Base-by-base conservation (phyloP, 805 yeast genomes). In the Barnettozyma populi region DNA sequence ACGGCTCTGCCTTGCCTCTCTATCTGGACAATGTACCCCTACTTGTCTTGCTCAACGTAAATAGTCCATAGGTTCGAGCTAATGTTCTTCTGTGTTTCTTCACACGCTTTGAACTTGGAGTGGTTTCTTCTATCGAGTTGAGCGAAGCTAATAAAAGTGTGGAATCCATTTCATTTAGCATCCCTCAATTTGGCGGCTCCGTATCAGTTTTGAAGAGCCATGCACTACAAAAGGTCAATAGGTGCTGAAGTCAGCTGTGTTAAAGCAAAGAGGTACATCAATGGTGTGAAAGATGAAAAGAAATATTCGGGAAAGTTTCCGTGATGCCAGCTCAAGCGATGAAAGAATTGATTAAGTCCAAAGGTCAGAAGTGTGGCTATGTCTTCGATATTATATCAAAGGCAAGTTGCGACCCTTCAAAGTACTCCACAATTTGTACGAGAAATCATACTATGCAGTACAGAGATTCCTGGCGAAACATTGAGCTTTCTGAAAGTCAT, bases 291-390 rank as follows among this genome's bases (percentile, higher is more conserved):
- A 79, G 77, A 5, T 64, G 69, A 44, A 94, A 99, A n/a, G n/a
- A n/a, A 29, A 89, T 89, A 60, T 79, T 94, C 41, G 99, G 99
- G 6, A 96, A 90, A 57, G 96, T 94, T 92, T 90, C 3, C 79
- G 82, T 19, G 70, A 77, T 1, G 66, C 66, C 8, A 75, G 21
- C 11, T 39, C 81, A 1, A 71, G 75, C 31, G 76, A 77, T 23
- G 74, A 77, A 50, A 86, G 86, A 61, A 70, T 72, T 27, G 78
- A n/a, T n/a, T n/a, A n/a, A 74, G 36, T 83, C 24, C 60, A 72
- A 82, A 41, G 97, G 96, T 4, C 70, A 27, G 34, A 39, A 39
- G 56, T 94, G 86, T 68, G 99, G 94, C 66, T 94, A 78, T 59
- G 94, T 94, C 9, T 94, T 94, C 68, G 97, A 92, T 62, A 97